phyloP scores from a whole-genome alignment of 345 rosid species.

The Cardiospermum halicacabum region DNA sequence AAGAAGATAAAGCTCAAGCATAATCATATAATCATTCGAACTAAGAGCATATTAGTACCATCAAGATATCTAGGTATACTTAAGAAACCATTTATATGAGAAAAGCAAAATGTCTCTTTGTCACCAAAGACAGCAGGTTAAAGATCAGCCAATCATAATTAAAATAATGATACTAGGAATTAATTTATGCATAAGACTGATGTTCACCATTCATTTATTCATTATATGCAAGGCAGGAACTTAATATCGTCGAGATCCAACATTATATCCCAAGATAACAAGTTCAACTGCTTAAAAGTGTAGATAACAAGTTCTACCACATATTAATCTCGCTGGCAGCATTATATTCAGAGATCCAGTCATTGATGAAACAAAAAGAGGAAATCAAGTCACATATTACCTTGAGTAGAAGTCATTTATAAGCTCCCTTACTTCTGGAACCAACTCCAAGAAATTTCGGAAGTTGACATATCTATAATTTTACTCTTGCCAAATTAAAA shows the following conservation, averaged over 20 bases:
- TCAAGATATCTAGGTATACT: not conserved
- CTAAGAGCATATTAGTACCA: no score
- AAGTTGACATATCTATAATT: conserved; percentile 88
- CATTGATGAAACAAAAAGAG: not conserved
- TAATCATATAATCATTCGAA: not conserved
- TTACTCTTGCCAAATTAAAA: conserved; percentile 57
- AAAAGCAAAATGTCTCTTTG: no score
- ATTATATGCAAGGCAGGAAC: no score
- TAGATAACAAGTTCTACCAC: not conserved
- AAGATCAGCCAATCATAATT: no score
- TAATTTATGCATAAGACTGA: no score
- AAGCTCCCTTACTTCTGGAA: conserved; percentile 98
- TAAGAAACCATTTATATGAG: not conserved
- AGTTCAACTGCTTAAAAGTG: not conserved
- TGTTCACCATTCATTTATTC: no score
- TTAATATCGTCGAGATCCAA: not conserved
- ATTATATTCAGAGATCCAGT: not conserved
- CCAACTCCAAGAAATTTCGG: conserved; percentile 92
- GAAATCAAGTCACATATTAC: conserved; percentile 28
- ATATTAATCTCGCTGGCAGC: not conserved
- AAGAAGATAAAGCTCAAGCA: not conserved
- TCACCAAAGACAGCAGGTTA: no score
- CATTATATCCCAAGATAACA: not conserved
- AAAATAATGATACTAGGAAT: no score
- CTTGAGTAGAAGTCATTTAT: conserved; percentile 95